Conservation (phyloP, 2,329 filamentous ascomycete genomes). For the Cladophialophora immunda region DNA sequence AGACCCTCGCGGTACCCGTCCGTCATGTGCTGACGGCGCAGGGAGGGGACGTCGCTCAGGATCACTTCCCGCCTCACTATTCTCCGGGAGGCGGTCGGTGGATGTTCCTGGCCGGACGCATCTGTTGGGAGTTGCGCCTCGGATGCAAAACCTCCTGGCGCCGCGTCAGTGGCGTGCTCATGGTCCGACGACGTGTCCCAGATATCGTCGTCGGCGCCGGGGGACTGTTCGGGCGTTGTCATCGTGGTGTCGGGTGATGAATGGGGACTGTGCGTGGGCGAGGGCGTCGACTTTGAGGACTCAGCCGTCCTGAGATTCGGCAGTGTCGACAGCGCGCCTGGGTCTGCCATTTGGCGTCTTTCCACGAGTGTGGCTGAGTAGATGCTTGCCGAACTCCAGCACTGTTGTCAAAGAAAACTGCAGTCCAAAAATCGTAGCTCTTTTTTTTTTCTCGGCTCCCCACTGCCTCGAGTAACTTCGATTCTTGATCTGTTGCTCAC, state of each 20-base stretch:
- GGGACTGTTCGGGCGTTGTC: conserved; percentile 35
- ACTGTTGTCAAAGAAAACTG: no score
- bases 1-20: conserved; percentile 92
- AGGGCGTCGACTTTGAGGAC: conserved; percentile 3
- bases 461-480: no score
- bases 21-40: conserved; percentile 79
- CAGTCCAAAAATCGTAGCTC: no score
- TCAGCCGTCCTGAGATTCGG: not conserved
- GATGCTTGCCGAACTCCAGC: no score
- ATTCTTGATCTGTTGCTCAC: no score
- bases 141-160: not conserved
- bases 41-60: conserved; percentile 75
- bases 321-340: not conserved
- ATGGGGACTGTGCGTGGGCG: conserved; percentile 11
- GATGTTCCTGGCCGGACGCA: not conserved
- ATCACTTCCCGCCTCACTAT: conserved; percentile 14
- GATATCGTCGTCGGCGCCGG: conserved; percentile 36
- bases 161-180: not conserved
- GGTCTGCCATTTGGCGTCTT: not conserved
- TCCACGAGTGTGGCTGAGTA: no score
- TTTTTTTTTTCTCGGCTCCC: no score
- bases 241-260: conserved; percentile 32
- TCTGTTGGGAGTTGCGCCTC: not conserved
- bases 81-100: conserved; percentile 10
- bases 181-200: conserved; percentile 39